phyloP scores from a whole-genome alignment of 2,329 filamentous ascomycete species.

The Zymoseptoria tritici region DNA sequence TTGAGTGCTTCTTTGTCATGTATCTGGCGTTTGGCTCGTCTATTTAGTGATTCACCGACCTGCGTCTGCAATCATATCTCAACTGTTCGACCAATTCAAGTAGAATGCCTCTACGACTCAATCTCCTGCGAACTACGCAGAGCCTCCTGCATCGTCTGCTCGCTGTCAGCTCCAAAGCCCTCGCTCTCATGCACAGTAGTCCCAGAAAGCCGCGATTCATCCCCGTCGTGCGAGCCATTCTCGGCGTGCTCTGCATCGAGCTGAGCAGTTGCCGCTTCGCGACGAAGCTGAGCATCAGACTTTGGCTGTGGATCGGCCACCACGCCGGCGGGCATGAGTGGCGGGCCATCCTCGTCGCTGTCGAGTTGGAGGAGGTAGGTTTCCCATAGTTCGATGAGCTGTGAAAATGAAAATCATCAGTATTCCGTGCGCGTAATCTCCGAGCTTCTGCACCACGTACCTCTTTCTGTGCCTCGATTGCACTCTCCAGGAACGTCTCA shows the following conservation, averaged over 20 bases:
- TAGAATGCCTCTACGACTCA: conserved; percentile 2
- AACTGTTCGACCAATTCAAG: neutral
- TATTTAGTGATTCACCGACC: neutral
- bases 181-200: conserved; percentile 17
- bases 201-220: conserved; percentile 13
- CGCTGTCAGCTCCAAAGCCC: conserved; percentile 8
- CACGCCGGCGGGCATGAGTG: conserved; percentile 25
- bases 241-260: conserved; percentile 11
- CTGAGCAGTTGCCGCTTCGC: conserved; percentile 12
- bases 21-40: neutral
- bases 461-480: conserved; percentile 98
- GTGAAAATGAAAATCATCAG: conserved; percentile 9
- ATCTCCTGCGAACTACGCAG: conserved; percentile 4
- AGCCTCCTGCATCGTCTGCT: conserved; percentile 9
- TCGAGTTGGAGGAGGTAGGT: conserved; percentile 95
- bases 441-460: conserved; percentile 38
- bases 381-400: conserved; percentile 89
- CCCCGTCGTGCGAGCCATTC: conserved; percentile 2
- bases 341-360: conserved; percentile 70
- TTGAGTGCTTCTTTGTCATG: neutral
- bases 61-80: neutral
- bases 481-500: conserved; percentile 93
- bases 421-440: conserved; percentile 5
- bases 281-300: conserved; percentile 13
- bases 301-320: conserved; percentile 17